Conservation (phyloP, 2,329 filamentous ascomycete genomes). For the Cordyceps fumosorosea region DNA sequence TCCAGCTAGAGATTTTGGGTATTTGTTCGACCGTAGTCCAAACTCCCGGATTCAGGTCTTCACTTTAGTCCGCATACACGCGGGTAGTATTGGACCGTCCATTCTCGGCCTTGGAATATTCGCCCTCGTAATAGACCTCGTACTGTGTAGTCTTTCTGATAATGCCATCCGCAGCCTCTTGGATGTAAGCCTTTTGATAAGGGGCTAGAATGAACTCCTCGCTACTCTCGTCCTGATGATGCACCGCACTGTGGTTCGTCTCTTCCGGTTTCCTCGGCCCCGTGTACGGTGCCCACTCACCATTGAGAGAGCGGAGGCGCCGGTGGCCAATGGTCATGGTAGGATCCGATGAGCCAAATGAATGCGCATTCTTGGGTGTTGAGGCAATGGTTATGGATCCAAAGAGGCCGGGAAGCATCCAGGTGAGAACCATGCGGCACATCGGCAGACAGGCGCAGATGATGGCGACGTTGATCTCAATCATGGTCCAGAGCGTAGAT, state of each 20-base stretch:
- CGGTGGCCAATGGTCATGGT: slow-evolving; percentile 18
- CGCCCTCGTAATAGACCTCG: slow-evolving; percentile 27
- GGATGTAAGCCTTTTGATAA: slow-evolving; percentile 13
- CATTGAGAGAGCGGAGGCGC: slow-evolving; percentile 16
- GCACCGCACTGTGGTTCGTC: slow-evolving; percentile 22
- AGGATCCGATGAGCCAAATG: slow-evolving; percentile 15
- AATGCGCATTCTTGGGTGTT: slow-evolving; percentile 3
- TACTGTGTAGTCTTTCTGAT: slow-evolving; percentile 33
- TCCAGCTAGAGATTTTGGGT: background rate
- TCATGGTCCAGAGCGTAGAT: slow-evolving; percentile 33
- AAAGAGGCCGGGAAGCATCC: slow-evolving; percentile 30
- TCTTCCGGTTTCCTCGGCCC: slow-evolving; percentile 25
- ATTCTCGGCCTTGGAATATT: background rate
- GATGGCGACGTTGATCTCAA: slow-evolving; percentile 33
- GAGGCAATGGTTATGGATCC: slow-evolving; percentile 14
- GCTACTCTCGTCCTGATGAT: slow-evolving; percentile 24
- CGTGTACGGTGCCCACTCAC: slow-evolving; percentile 27
- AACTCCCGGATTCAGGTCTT: background rate
- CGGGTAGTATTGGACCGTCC: background rate
- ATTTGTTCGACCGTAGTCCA: too few species aligned
- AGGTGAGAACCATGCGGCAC: slow-evolving; percentile 33
- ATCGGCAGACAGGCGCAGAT: slow-evolving; percentile 34
- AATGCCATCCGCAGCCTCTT: slow-evolving; percentile 17
- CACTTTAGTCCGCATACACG: background rate
- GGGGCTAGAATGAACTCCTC: slow-evolving; percentile 29